Evolutionary conservation across 2,329 filamentous ascomycete genomes (phyloP).

Genomic region (Lasiodiplodia theobromae): DNA sequence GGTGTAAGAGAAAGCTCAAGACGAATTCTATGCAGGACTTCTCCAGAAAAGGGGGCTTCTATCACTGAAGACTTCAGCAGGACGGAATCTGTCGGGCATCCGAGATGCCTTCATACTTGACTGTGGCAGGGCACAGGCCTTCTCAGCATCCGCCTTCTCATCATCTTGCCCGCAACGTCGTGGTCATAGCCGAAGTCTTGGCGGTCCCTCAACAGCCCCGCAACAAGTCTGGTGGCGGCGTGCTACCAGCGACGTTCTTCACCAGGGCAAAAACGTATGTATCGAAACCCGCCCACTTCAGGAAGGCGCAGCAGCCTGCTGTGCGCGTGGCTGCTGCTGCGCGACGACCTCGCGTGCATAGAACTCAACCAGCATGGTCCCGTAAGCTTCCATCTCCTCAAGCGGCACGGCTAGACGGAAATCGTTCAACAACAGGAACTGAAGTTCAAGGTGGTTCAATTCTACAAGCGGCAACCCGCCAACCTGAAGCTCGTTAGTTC

Average conservation of each 20-base stretch:
- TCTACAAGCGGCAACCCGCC: conserved; percentile 90
- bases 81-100: conserved; percentile 14
- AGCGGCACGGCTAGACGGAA: conserved; percentile 92
- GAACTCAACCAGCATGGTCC: conserved; percentile 98
- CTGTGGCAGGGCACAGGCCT: background rate
- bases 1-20: conserved; percentile 12
- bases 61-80: conserved; percentile 14
- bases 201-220: background rate
- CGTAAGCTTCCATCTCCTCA: conserved; percentile 95
- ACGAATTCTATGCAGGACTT: conserved; percentile 23
- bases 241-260: background rate
- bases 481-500: conserved; percentile 66
- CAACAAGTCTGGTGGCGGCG: background rate
- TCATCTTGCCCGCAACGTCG: background rate
- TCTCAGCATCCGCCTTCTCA: background rate
- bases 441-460: conserved; percentile 93
- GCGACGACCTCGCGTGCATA: conserved; percentile 89
- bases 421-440: conserved; percentile 94
- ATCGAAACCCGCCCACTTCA: conserved; percentile 9
- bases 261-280: conserved; percentile 10
- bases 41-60: conserved; percentile 23
- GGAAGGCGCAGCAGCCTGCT: background rate
- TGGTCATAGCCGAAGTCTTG: background rate
- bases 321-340: conserved; percentile 40
- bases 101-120: conserved; percentile 7